Evolutionary conservation across 805 yeast species (phyloP).

Genomic region (Brettanomyces anomalus): DNA sequence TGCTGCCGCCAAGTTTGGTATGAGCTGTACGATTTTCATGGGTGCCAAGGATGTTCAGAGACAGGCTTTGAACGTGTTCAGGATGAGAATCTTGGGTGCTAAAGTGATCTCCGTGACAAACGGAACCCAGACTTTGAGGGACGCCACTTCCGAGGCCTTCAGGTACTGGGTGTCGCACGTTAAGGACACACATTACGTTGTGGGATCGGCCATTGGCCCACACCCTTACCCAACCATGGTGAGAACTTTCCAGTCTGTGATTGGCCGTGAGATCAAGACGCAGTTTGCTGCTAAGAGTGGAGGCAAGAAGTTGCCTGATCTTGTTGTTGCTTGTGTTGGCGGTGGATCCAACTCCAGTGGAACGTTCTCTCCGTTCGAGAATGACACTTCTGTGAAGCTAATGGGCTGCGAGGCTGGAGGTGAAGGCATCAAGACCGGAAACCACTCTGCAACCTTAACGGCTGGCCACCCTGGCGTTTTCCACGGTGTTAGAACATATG

Average conservation of each 20-base stretch:
- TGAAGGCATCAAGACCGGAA: constrained; percentile 82
- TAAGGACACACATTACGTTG: constrained; percentile 83
- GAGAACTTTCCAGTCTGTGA: constrained; percentile 95
- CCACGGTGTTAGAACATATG: constrained; percentile 95
- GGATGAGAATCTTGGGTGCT: constrained; percentile 96
- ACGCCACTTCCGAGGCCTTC: constrained; percentile 96
- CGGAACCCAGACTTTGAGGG: constrained; percentile 94
- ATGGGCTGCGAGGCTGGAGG: constrained; percentile 99
- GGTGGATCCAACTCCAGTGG: constrained; percentile 98
- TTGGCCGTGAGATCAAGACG: constrained; percentile 89
- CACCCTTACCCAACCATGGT: constrained; percentile 98
- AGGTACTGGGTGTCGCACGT: constrained; percentile 90
- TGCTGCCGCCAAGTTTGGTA: constrained; percentile 87
- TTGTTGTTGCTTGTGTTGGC: constrained; percentile 97
- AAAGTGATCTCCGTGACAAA: constrained; percentile 86
- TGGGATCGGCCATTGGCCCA: constrained; percentile 98
- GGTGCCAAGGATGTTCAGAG: constrained; percentile 99
- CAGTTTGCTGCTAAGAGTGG: constrained; percentile 73
- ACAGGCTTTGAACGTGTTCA: constrained; percentile 95
- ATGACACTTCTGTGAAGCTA: constrained; percentile 67
- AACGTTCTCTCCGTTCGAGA: constrained; percentile 88
- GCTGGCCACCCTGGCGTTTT: constrained; percentile 95
- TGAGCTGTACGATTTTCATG: constrained; percentile 92
- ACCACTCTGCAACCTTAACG: constrained; percentile 92
- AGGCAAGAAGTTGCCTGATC: constrained; percentile 82